Evolutionary conservation across 176 grass and related monocot species (phyloP).

Genomic region (Coix lacrymajobi): DNA sequence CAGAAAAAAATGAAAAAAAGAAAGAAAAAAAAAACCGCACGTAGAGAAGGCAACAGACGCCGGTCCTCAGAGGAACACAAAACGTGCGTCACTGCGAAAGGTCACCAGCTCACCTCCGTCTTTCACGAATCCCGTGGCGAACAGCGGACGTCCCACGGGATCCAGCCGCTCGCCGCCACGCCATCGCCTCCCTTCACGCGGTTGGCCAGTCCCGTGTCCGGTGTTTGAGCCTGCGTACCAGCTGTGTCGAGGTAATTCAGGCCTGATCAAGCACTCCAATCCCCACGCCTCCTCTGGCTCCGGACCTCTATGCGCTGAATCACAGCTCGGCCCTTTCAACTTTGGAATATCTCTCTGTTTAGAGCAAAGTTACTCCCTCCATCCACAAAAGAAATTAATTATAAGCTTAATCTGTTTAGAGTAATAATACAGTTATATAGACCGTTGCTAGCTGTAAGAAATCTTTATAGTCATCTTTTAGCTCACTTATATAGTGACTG

Average conservation of each 20-base stretch:
- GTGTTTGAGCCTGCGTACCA: background rate
- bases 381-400: too few relatives aligned
- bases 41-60: background rate
- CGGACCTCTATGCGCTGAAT: background rate
- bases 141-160: background rate
- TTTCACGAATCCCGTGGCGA: slow-evolving; percentile 22
- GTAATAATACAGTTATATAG: too few relatives aligned
- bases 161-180: background rate
- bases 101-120: slow-evolving; percentile 15
- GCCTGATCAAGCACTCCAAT: slow-evolving; percentile 43
- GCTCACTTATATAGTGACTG: too few relatives aligned
- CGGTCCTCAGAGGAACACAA: background rate
- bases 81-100: slow-evolving; percentile 25
- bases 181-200: background rate
- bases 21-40: background rate
- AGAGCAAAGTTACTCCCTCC: too few relatives aligned
- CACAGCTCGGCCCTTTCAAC: background rate
- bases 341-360: too few relatives aligned
- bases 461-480: too few relatives aligned
- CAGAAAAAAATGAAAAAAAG: too few relatives aligned
- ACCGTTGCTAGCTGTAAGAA: too few relatives aligned
- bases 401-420: too few relatives aligned
- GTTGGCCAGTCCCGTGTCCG: background rate
- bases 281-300: slow-evolving; percentile 30
- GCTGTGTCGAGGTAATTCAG: background rate